Evolutionary conservation across 2,329 filamentous ascomycete species (phyloP).

Genomic region (Sclerotinia glacialis): DNA sequence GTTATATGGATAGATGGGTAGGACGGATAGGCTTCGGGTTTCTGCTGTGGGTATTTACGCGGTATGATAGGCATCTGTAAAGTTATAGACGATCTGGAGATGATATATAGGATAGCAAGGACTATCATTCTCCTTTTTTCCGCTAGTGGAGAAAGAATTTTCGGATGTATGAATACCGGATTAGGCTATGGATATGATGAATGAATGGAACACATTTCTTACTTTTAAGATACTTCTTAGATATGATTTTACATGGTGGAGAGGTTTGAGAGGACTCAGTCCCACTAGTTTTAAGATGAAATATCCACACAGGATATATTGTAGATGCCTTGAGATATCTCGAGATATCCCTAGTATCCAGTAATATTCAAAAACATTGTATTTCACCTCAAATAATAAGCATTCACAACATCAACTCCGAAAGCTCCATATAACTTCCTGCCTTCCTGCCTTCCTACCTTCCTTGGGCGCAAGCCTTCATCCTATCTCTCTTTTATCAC

Average conservation of each 20-base stretch:
- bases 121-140: conserved; percentile 7
- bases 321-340: not conserved
- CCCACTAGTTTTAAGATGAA: not conserved
- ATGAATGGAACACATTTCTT: not conserved
- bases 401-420: not conserved
- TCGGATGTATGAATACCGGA: not conserved
- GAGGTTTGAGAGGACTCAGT: not conserved
- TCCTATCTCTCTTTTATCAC: not conserved
- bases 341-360: not conserved
- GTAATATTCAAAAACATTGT: not conserved
- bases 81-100: conserved; percentile 15
- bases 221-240: not conserved
- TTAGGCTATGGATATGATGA: not conserved
- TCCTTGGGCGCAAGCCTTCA: too few relatives aligned
- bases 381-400: not conserved
- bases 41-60: conserved; percentile 3
- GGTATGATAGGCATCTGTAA: conserved; percentile 4
- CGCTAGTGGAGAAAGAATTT: not conserved
- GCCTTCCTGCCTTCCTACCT: not conserved
- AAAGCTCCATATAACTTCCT: too few relatives aligned
- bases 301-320: not conserved
- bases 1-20: not conserved
- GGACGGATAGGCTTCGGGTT: not conserved
- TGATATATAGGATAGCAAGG: conserved; percentile 17
- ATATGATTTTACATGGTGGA: not conserved